A percentile compares a stretch with the other conserved stretches of the same genome.
Evolutionary conservation across 805 yeast species (phyloP).

Genomic region (Starmerella apis): DNA sequence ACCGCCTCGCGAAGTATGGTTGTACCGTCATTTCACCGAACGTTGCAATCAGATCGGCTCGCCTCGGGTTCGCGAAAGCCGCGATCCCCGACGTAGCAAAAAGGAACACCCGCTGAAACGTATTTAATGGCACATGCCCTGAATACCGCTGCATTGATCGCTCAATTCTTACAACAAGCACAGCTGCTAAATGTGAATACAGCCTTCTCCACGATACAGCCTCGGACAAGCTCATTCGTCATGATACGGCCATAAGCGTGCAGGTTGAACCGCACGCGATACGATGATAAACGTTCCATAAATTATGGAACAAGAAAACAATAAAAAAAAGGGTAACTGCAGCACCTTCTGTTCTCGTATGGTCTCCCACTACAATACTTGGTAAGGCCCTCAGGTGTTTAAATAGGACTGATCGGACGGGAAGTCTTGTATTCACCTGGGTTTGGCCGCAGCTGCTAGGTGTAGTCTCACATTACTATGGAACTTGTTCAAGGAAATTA

Average conservation of each 20-base stretch:
- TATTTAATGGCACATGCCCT: slow-evolving; percentile 48
- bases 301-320: no score
- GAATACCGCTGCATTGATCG: slow-evolving; percentile 21
- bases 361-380: slow-evolving; percentile 4
- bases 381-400: neutral
- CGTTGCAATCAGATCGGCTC: slow-evolving; percentile 35
- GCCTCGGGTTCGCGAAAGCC: slow-evolving; percentile 40
- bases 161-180: no score
- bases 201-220: no score
- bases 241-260: no score
- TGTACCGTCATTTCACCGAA: slow-evolving; percentile 83
- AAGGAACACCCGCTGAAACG: slow-evolving; percentile 51
- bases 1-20: slow-evolving; percentile 48
- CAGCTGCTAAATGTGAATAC: no score
- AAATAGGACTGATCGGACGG: neutral
- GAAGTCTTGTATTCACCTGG: neutral
- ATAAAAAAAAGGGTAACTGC: neutral
- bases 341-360: slow-evolving; percentile 9
- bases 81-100: slow-evolving; percentile 67
- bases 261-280: no score
- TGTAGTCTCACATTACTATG: no score
- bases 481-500: no score
- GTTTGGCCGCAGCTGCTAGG: neutral
- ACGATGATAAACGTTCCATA: neutral
- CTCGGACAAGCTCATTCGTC: no score